These are phyloP conservation scores for Nitzschia putrida DNA, from an alignment of 108 stramenopile species.

Conservation along the genomic window DNA sequence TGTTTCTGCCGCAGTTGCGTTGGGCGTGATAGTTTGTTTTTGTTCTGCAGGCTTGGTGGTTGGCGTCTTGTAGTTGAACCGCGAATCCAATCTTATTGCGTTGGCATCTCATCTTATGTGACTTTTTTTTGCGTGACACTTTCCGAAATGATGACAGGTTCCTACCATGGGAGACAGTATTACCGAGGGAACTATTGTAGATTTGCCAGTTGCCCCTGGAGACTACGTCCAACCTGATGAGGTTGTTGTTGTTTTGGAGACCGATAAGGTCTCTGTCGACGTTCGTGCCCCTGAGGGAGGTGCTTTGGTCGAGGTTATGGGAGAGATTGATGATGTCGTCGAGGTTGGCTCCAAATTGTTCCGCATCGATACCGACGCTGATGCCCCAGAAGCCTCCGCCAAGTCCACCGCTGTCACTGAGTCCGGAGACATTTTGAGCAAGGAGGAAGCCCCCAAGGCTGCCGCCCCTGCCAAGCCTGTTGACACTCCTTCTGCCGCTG, in stretches of 20 bases:
- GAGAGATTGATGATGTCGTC: conserved; percentile 93
- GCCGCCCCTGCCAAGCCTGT: conserved; percentile 40
- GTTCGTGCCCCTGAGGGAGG: conserved; percentile 88
- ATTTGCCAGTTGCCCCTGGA: conserved; percentile 87
- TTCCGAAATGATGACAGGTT: conserved; percentile 40
- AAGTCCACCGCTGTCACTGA: conserved; percentile 42
- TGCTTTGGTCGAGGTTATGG: conserved; percentile 84
- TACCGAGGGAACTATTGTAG: conserved; percentile 95
- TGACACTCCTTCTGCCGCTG: conserved; percentile 41
- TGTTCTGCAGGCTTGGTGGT: neutral
- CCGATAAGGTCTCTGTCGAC: conserved; percentile 96
- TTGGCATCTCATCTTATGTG: neutral
- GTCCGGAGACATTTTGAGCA: conserved; percentile 41
- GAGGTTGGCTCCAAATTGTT: conserved; percentile 92
- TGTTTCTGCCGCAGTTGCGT: neutral
- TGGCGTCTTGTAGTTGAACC: neutral
- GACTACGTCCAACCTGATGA: conserved; percentile 78
- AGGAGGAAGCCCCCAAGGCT: conserved; percentile 35
- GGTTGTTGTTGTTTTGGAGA: conserved; percentile 92
- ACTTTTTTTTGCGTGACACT: neutral
- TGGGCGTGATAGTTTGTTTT: neutral
- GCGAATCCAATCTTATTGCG: neutral
- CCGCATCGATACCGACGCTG: conserved; percentile 87
- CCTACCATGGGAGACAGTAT: conserved; percentile 96
- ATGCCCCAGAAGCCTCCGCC: conserved; percentile 53